These are phyloP conservation scores for Xylaria bambusicola DNA, from an alignment of 495 filamentous ascomycete genomes.

Conservation along the genomic window DNA sequence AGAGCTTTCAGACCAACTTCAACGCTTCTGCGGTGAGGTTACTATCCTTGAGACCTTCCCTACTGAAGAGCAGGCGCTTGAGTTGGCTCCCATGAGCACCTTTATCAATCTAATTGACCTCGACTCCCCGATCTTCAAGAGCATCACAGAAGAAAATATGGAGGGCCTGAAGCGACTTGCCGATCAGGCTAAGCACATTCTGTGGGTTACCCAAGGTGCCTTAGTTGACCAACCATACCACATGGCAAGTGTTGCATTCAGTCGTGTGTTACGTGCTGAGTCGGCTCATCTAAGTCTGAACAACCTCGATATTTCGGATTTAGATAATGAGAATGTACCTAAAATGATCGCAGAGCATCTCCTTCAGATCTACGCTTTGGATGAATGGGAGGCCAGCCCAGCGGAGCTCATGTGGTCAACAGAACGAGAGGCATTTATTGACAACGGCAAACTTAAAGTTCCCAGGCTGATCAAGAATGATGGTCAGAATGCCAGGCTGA, in stretches of 20 bases:
- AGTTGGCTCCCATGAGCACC: conserved; percentile 27
- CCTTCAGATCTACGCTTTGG: conserved; percentile 6
- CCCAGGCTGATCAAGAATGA: background rate
- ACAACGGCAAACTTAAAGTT: conserved; percentile 14
- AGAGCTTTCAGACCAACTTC: background rate
- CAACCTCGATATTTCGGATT: conserved; percentile 32
- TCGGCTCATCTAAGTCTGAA: conserved; percentile 28
- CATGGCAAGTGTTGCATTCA: conserved; percentile 23
- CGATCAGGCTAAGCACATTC: conserved; percentile 37
- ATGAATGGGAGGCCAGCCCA: conserved; percentile 16
- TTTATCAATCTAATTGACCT: conserved; percentile 45
- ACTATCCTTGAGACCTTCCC: conserved; percentile 1
- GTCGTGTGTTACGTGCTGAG: conserved; percentile 21
- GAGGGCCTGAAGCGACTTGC: conserved; percentile 34
- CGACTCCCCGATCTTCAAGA: conserved; percentile 37
- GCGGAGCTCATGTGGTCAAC: conserved; percentile 28
- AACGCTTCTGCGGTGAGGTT: background rate
- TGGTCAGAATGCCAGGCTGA: conserved; percentile 5
- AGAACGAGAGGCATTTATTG: conserved; percentile 36
- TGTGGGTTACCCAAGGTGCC: conserved; percentile 44
- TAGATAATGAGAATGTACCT: conserved; percentile 6
- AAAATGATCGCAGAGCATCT: conserved; percentile 19
- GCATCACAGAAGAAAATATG: conserved; percentile 29
- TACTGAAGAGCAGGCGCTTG: conserved; percentile 2
- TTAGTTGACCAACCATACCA: conserved; percentile 15